Evolutionary conservation across 306 rosid species (phyloP).

Genomic region (Mimosa pudica): DNA sequence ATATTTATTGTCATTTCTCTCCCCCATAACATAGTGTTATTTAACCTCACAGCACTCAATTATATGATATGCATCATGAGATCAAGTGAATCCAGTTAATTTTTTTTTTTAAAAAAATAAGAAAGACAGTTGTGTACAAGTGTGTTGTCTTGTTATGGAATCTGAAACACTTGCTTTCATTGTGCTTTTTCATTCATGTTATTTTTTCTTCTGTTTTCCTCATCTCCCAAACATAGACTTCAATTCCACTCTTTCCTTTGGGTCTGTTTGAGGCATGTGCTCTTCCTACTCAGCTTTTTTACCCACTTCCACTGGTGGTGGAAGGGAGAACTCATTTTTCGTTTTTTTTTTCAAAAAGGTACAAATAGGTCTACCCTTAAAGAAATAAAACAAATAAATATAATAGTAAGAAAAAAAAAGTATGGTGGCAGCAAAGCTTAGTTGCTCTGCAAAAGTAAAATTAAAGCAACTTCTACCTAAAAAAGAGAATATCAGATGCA

Average conservation of each 20-base stretch:
- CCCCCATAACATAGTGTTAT: not conserved
- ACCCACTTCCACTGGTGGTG: not conserved
- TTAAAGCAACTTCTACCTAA: conserved; percentile 14
- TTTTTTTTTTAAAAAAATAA: not conserved
- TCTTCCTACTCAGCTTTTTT: not conserved
- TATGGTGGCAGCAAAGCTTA: not conserved
- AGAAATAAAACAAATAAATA: not conserved
- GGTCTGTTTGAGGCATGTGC: conserved; percentile 8
- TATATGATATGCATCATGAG: not conserved
- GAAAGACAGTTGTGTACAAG: not conserved
- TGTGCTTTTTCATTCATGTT: not conserved
- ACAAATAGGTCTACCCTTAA: not conserved
- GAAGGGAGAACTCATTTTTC: not conserved
- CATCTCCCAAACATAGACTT: not conserved
- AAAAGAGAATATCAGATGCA: conserved; percentile 11
- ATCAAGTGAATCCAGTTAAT: not conserved
- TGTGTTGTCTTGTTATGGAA: not conserved
- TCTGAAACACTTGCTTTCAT: not conserved
- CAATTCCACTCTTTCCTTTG: not conserved
- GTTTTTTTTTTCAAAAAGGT: not conserved
- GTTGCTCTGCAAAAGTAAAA: conserved; percentile 3
- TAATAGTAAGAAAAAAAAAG: not conserved
- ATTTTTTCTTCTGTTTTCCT: not conserved
- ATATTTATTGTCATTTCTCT: not conserved
- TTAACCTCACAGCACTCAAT: not conserved